Evolutionary conservation across 805 yeast genomes (phyloP), one percentile per base, ranked within the genome.

Genomic region (Scheffersomyces lignosus): DNA sequence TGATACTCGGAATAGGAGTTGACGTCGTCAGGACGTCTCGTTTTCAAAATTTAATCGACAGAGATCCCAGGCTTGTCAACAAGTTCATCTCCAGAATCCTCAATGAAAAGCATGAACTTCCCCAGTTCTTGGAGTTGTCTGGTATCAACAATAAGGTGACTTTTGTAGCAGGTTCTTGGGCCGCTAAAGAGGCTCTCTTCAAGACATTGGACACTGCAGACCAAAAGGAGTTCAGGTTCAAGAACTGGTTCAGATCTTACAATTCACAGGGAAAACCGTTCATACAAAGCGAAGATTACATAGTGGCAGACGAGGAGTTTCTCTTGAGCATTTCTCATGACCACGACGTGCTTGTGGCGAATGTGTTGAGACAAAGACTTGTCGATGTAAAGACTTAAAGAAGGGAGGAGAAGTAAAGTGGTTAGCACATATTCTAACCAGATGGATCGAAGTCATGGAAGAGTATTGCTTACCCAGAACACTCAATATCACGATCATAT

Each of bases 121-220:
- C 72, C 2, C 39, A 36, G 3, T 72, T 73, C 35, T 33, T 43
- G 3, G 20, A 44, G 15, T 33, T 48, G 12, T 20, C 10, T 13
- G 54, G 64, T n/a, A 9, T 50, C 1, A 52, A 47, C 1, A 43
- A 49, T 6, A 54, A 66, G 27, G 55, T 64, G 6, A 52, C 53
- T 24, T 51, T 66, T 3, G 54, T 84, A 14, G 75, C 87, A 1
- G 77, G 79, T 2, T 48, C 59, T 14, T 86, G 95, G 95, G 81
- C 88, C 7, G 63, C 76, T 6, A 86, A 86, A 46, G 95, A 86
- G 49, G 90, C 93, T 1, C 51, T 83, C 6, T 86, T 66, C 55
- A 86, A 86, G 55, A 68, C 81, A 0, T 55, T 86, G 38, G 75
- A 70, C 31, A 34, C 48, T 1, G 43, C 42, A 3, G 76, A 73